phyloP scores from a whole-genome alignment of 495 filamentous ascomycete genomes.

The Achaetomiella virescens region DNA sequence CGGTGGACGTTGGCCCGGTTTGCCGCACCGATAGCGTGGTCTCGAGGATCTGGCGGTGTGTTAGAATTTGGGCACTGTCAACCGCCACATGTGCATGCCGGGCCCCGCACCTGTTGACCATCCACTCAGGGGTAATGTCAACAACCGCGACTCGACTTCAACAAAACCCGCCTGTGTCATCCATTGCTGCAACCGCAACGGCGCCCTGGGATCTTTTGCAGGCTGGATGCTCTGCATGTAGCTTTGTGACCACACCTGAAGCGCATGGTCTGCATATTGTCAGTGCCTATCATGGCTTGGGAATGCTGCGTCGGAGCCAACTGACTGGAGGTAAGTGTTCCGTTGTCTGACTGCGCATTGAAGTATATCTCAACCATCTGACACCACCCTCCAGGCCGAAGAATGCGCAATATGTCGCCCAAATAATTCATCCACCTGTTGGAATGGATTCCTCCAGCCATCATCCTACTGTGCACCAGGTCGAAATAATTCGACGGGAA shows the following conservation, averaged over 20 bases:
- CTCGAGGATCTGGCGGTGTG: constrained; percentile 48
- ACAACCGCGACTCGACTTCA: constrained; percentile 62
- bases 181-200: constrained; percentile 54
- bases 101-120: constrained; percentile 62
- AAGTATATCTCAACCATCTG: constrained; percentile 88
- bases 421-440: constrained; percentile 75
- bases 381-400: constrained; percentile 67
- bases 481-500: constrained; percentile 76
- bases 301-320: background rate
- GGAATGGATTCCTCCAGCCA: constrained; percentile 70
- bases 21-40: constrained; percentile 54
- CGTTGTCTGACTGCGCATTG: constrained; percentile 86
- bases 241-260: constrained; percentile 66
- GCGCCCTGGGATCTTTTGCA: constrained; percentile 64
- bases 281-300: no score
- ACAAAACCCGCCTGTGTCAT: constrained; percentile 65
- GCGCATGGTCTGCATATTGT: constrained; percentile 49
- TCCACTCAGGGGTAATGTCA: constrained; percentile 64
- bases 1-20: constrained; percentile 57
- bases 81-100: background rate
- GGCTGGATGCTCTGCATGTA: constrained; percentile 61
- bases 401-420: constrained; percentile 58
- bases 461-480: constrained; percentile 79
- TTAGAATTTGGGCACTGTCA: constrained; percentile 8
- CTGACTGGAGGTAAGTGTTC: constrained; percentile 60